phyloP scores from a whole-genome alignment of 2,329 filamentous ascomycete genomes.

The Ophiostoma sp. region DNA sequence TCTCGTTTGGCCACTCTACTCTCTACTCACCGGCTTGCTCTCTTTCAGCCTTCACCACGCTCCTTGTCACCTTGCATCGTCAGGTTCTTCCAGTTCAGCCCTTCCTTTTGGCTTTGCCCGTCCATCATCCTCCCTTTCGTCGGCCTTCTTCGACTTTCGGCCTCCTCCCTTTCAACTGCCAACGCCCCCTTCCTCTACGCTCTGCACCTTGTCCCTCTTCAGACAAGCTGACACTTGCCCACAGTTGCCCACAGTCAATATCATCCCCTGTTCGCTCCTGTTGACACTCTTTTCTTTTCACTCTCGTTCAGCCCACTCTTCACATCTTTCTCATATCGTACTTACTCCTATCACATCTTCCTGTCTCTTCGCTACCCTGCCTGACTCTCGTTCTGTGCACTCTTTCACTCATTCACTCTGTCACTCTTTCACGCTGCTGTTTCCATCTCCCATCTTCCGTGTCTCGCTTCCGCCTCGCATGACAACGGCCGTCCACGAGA shows the following conservation, averaged over 20 bases:
- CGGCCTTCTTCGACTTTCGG: not conserved
- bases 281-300: not conserved
- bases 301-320: not conserved
- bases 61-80: no score
- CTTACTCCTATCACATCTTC: not conserved
- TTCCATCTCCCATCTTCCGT: no score
- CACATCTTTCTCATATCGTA: no score
- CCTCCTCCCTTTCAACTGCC: slow-evolving; percentile 3
- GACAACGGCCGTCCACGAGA: no score
- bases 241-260: not conserved
- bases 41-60: no score
- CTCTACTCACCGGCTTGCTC: not conserved
- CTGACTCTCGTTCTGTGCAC: not conserved
- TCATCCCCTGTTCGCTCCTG: not conserved
- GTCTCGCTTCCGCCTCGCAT: no score
- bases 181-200: not conserved
- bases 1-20: not conserved
- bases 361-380: not conserved
- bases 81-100: not conserved
- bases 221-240: slow-evolving; percentile 17
- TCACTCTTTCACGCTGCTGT: no score
- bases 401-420: not conserved
- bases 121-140: not conserved
- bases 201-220: slow-evolving; percentile 17
- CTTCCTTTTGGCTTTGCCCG: not conserved